phyloP scores from a whole-genome alignment of 2,329 filamentous ascomycete genomes.

The Epicoccum nigrum region DNA sequence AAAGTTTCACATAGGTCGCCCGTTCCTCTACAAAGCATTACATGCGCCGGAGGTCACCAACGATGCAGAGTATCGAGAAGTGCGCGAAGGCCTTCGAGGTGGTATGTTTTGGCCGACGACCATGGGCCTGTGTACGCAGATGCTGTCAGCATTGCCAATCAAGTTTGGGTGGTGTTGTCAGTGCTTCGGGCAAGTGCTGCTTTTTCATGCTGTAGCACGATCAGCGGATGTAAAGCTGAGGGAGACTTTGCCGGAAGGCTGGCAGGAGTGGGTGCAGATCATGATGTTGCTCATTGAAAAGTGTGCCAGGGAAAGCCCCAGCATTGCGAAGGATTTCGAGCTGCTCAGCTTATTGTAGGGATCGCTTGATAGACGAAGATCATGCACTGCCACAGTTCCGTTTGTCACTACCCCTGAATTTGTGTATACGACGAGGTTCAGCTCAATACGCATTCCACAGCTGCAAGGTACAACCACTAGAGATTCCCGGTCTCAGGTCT shows the following conservation, averaged over 20 bases:
- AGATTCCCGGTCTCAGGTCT: not conserved
- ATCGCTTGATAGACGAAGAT: constrained; percentile 5
- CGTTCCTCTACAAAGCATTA: constrained; percentile 48
- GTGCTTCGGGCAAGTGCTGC: constrained; percentile 46
- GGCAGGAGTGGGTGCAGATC: constrained; percentile 45
- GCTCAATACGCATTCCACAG: not conserved
- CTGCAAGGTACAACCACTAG: not conserved
- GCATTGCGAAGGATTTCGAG: constrained; percentile 45
- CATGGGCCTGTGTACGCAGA: constrained; percentile 45
- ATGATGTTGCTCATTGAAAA: constrained; percentile 45
- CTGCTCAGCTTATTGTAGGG: constrained; percentile 39
- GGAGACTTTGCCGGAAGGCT: constrained; percentile 42
- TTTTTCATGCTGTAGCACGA: constrained; percentile 42
- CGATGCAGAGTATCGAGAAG: constrained; percentile 41
- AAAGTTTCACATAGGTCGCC: constrained; percentile 47
- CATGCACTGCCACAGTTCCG: constrained; percentile 3
- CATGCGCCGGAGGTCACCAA: constrained; percentile 39
- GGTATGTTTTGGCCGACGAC: constrained; percentile 48
- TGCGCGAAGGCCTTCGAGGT: constrained; percentile 35
- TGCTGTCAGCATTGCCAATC: constrained; percentile 44
- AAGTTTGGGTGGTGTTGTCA: constrained; percentile 49
- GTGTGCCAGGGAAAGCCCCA: constrained; percentile 42
- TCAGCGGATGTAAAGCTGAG: constrained; percentile 37
- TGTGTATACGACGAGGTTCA: not conserved
- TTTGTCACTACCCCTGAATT: not conserved